A percentile compares a stretch with the other conserved stretches of the same genome.
Conservation (phyloP, 805 yeast genomes). For the Clavispora phyllophila region DNA sequence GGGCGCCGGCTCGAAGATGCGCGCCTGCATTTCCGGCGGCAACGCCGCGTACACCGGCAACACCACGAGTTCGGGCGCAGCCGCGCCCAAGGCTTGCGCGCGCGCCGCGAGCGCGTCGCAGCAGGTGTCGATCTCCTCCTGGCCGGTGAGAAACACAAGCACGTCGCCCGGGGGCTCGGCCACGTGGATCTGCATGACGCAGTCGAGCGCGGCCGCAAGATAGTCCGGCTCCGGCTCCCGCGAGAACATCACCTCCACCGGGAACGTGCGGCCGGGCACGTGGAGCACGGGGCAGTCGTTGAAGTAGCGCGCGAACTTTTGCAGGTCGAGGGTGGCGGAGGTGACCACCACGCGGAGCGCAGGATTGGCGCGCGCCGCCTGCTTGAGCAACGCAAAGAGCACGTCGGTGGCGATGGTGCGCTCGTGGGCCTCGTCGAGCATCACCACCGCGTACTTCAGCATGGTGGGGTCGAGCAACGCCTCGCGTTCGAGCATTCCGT, state of each 20-base stretch:
- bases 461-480: constrained; percentile 76
- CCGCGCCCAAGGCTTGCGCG: constrained; percentile 57
- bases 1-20: constrained; percentile 88
- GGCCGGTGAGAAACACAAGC: constrained; percentile 81
- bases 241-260: constrained; percentile 80
- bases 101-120: constrained; percentile 68
- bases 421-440: constrained; percentile 98
- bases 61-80: constrained; percentile 62
- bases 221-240: constrained; percentile 84
- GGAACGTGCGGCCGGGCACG: constrained; percentile 88
- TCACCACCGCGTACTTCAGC: constrained; percentile 72
- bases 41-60: constrained; percentile 88
- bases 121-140: constrained; percentile 90
- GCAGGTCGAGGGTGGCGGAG: constrained; percentile 89
- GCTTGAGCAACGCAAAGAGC: constrained; percentile 75
- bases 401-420: constrained; percentile 93
- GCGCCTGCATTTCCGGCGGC: constrained; percentile 85
- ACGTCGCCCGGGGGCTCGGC: constrained; percentile 78
- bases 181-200: constrained; percentile 80
- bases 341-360: constrained; percentile 76
- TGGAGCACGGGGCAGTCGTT: constrained; percentile 73
- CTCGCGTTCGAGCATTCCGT: constrained; percentile 92
- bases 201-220: constrained; percentile 74
- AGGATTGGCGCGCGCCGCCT: constrained; percentile 65
- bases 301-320: constrained; percentile 78